Evolutionary conservation across 176 grass and related monocot genomes (phyloP).

Genomic region (Carex scoparia): DNA sequence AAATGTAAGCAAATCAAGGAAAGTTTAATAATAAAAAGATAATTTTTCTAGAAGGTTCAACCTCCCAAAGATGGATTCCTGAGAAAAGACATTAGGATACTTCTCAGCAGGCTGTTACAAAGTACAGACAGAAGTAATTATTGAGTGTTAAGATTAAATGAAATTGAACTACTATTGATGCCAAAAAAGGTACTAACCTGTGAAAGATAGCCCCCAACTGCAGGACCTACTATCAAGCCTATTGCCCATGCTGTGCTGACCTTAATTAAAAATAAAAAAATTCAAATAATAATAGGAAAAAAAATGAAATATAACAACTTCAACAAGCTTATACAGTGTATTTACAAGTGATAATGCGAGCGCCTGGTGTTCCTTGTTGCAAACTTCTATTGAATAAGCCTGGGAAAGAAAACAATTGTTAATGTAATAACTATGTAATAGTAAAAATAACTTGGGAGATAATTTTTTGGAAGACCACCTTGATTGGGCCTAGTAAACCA

Average conservation of each 20-base stretch:
- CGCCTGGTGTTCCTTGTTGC: constrained; percentile 46
- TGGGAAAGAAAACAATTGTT: constrained; percentile 18
- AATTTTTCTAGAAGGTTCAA: constrained; percentile 19
- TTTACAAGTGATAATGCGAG: constrained; percentile 63
- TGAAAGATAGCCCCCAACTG: constrained; percentile 81
- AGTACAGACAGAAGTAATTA: background rate
- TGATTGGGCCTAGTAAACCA: constrained; percentile 59
- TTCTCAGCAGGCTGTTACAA: constrained; percentile 52
- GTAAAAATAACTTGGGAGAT: background rate
- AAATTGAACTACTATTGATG: background rate
- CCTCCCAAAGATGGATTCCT: constrained; percentile 59
- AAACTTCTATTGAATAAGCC: constrained; percentile 72
- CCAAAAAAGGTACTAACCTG: constrained; percentile 36
- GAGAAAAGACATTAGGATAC: constrained; percentile 50
- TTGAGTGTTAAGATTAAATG: background rate
- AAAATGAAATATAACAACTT: background rate
- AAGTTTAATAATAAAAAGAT: constrained; percentile 2
- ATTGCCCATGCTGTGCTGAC: constrained; percentile 56
- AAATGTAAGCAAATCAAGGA: background rate
- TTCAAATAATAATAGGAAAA: background rate
- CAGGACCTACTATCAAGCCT: constrained; percentile 91
- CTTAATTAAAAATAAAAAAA: constrained; percentile 22
- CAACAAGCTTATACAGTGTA: background rate
- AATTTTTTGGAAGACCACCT: constrained; percentile 32
- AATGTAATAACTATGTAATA: background rate